These are phyloP conservation scores for Striga hermonthica DNA, from an alignment of 305 asterid genomes.

Conservation along the genomic window DNA sequence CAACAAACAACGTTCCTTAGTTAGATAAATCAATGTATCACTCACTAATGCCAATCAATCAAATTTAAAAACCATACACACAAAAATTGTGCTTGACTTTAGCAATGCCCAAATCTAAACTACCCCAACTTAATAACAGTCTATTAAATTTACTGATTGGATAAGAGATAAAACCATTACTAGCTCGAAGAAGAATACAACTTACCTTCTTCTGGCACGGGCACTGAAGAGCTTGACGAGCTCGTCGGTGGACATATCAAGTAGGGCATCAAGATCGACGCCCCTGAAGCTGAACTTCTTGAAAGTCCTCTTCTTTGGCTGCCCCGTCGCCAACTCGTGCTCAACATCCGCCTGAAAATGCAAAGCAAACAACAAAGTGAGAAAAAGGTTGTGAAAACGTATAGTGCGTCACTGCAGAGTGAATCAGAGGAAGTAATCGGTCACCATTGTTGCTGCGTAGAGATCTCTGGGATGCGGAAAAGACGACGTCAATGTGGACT, in stretches of 20 bases:
- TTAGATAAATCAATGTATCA: no score
- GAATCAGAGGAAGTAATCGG: background rate
- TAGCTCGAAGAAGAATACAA: background rate
- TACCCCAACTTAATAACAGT: no score
- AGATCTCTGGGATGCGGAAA: background rate
- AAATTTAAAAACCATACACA: no score
- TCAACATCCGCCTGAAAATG: conserved; percentile 69
- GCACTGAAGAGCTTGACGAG: conserved; percentile 78
- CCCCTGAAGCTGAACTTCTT: conserved; percentile 93
- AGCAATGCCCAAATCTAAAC: no score
- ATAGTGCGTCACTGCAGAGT: background rate
- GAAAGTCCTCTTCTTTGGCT: conserved; percentile 83
- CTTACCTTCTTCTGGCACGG: conserved; percentile 80
- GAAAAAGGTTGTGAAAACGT: background rate
- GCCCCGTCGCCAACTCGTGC: conserved; percentile 54
- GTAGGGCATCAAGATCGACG: conserved; percentile 85
- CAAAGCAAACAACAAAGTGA: background rate
- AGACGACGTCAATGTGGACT: background rate
- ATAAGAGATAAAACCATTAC: no score
- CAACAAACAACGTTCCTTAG: no score
- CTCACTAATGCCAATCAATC: no score
- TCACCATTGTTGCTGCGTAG: conserved; percentile 36
- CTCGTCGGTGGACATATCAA: conserved; percentile 82
- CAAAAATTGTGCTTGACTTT: no score
- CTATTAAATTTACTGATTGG: no score